phyloP scores from a whole-genome alignment of 805 yeast species.

The Metschnikowia peoriensis region DNA sequence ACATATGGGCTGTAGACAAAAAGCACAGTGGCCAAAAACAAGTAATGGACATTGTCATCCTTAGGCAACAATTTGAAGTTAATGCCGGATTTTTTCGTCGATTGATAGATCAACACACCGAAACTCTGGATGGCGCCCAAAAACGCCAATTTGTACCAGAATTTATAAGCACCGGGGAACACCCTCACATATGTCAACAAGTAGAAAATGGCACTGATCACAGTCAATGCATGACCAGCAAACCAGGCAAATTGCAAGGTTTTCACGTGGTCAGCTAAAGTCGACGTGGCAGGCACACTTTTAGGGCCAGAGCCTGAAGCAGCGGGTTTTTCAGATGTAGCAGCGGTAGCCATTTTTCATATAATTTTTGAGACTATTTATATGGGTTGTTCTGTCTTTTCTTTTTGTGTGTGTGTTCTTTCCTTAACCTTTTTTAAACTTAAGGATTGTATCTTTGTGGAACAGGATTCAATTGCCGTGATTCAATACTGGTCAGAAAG shows the following conservation, averaged over 20 bases:
- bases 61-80: constrained; percentile 23
- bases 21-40: constrained; percentile 52
- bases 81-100: constrained; percentile 30
- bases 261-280: constrained; percentile 18
- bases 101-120: constrained; percentile 70
- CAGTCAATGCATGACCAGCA: constrained; percentile 40
- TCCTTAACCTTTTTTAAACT: too few species aligned
- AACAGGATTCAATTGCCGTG: too few species aligned
- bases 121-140: constrained; percentile 70
- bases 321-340: not conserved
- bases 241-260: constrained; percentile 79
- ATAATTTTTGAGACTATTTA: not conserved
- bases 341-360: not conserved
- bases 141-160: constrained; percentile 59
- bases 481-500: too few species aligned
- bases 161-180: constrained; percentile 22
- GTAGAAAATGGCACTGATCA: constrained; percentile 30
- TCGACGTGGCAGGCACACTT: not conserved
- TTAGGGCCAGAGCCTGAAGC: constrained; percentile 4
- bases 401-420: too few species aligned
- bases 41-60: constrained; percentile 74
- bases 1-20: constrained; percentile 55
- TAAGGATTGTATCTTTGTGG: not conserved
- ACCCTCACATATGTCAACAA: constrained; percentile 33
- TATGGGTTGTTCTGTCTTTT: not conserved